A percentile compares a stretch with the other conserved stretches of the same genome.
phyloP scores from a whole-genome alignment of 2,329 filamentous ascomycete genomes.

The Fonsecaea monophora region DNA sequence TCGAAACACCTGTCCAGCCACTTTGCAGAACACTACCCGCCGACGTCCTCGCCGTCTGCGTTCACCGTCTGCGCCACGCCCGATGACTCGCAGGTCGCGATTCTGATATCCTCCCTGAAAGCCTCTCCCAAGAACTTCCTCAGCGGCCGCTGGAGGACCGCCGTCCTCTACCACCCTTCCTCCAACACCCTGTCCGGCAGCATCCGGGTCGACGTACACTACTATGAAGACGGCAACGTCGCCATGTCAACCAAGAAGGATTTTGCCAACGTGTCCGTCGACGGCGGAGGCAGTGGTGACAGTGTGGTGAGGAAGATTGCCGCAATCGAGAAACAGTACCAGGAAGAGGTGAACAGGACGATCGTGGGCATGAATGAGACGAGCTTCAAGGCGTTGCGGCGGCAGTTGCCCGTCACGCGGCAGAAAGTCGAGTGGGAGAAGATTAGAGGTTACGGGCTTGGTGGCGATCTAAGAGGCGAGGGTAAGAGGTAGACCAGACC shows the following conservation, averaged over 20 bases:
- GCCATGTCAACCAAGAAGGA: slow-evolving; percentile 85
- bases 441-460: slow-evolving; percentile 87
- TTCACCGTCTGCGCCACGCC: slow-evolving; percentile 67
- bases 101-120: slow-evolving; percentile 91
- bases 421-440: slow-evolving; percentile 99
- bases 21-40: slow-evolving; percentile 86
- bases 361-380: slow-evolving; percentile 90
- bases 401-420: slow-evolving; percentile 92
- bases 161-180: slow-evolving; percentile 79
- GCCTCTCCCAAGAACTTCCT: slow-evolving; percentile 99
- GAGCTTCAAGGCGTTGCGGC: slow-evolving; percentile 88
- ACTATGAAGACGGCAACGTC: slow-evolving; percentile 99
- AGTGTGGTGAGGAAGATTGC: slow-evolving; percentile 81
- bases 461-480: slow-evolving; percentile 45
- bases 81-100: slow-evolving; percentile 72
- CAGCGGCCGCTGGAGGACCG: slow-evolving; percentile 95
- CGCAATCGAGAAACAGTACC: slow-evolving; percentile 84
- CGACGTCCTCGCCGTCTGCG: slow-evolving; percentile 74
- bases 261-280: slow-evolving; percentile 28
- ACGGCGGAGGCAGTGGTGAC: slow-evolving; percentile 60
- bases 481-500: slow-evolving; percentile 24
- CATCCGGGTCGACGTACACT: slow-evolving; percentile 95
- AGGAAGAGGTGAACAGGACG: slow-evolving; percentile 91
- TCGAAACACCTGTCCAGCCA: slow-evolving; percentile 78
- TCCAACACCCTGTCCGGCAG: slow-evolving; percentile 73